Percentiles rank a stretch among this genome's conserved stretches.
phyloP scores from a whole-genome alignment of 192 early-diverging fungal genomes.

The Coemansia sp. region DNA sequence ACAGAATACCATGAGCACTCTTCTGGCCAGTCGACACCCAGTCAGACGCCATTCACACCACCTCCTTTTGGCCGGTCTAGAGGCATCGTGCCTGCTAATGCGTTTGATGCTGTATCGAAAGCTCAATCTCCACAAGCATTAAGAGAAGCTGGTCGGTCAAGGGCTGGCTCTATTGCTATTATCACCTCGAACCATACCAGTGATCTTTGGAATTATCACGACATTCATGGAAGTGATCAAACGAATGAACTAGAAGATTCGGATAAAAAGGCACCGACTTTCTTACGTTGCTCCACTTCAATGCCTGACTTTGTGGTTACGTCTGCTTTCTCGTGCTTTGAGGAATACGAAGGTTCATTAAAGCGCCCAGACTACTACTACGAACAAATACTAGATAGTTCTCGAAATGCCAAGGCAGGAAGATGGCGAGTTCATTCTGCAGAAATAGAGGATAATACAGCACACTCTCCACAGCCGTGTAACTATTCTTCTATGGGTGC shows the following conservation, averaged over 20 bases:
- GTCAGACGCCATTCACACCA: slow-evolving; percentile 18
- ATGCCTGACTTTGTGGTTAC: slow-evolving; percentile 29
- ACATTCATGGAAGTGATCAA: neutral
- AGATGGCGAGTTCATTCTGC: slow-evolving; percentile 29
- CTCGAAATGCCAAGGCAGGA: slow-evolving; percentile 27
- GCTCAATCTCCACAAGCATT: neutral
- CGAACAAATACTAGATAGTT: slow-evolving; percentile 27
- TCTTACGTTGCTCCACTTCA: slow-evolving; percentile 15
- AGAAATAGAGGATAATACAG: no score
- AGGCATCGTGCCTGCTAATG: slow-evolving; percentile 8
- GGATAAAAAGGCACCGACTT: neutral
- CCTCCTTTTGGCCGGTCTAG: slow-evolving; percentile 13
- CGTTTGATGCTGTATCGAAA: neutral
- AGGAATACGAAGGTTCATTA: slow-evolving; percentile 16
- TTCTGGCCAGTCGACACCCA: slow-evolving; percentile 40
- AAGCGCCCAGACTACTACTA: slow-evolving; percentile 32
- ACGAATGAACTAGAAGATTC: neutral
- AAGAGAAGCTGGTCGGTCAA: neutral
- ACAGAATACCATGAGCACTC: slow-evolving; percentile 19
- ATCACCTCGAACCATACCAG: neutral
- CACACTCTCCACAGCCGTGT: no score
- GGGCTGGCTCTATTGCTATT: neutral
- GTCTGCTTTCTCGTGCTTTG: slow-evolving; percentile 13
- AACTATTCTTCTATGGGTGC: neutral
- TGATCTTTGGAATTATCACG: neutral